A percentile compares a stretch with the other conserved stretches of the same genome.
These are phyloP conservation scores for Colletotrichum graminicola DNA, from an alignment of 2,329 filamentous ascomycete genomes.

Conservation along the genomic window DNA sequence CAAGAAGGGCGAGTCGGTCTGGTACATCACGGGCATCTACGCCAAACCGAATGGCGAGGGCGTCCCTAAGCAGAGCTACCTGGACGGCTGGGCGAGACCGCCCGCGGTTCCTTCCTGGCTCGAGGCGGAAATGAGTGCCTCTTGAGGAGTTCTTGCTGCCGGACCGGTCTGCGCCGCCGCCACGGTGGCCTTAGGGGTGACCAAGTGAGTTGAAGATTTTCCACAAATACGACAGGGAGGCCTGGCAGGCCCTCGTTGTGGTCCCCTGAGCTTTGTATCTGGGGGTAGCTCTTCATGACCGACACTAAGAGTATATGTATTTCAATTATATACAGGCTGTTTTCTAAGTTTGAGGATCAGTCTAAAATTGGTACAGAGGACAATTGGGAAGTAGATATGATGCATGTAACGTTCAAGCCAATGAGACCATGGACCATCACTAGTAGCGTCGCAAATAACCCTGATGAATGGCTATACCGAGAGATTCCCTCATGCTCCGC, in stretches of 20 bases:
- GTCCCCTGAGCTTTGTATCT: neutral
- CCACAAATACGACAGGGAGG: conserved; percentile 18
- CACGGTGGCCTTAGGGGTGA: neutral
- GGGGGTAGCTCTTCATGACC: neutral
- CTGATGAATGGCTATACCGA: too few relatives aligned
- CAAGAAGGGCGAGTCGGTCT: conserved; percentile 66
- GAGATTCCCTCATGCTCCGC: neutral
- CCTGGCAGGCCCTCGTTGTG: conserved; percentile 15
- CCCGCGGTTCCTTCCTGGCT: conserved; percentile 73
- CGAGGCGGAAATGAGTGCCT: conserved; percentile 59
- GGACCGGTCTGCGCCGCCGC: neutral
- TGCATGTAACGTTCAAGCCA: neutral
- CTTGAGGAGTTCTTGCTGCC: conserved; percentile 19
- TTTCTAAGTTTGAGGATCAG: neutral
- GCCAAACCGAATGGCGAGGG: conserved; percentile 71
- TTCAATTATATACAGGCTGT: neutral
- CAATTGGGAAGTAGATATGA: neutral
- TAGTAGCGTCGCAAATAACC: neutral
- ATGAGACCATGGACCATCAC: neutral
- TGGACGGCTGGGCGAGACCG: conserved; percentile 70
- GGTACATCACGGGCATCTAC: conserved; percentile 80
- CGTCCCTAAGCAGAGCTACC: conserved; percentile 65
- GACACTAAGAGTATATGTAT: neutral
- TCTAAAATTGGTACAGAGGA: neutral
- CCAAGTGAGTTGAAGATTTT: conserved; percentile 12